Percentiles rank a stretch among this genome's conserved stretches.
Conservation (phyloP, 345 rosid genomes). For the Excoecaria cochinchinensis region DNA sequence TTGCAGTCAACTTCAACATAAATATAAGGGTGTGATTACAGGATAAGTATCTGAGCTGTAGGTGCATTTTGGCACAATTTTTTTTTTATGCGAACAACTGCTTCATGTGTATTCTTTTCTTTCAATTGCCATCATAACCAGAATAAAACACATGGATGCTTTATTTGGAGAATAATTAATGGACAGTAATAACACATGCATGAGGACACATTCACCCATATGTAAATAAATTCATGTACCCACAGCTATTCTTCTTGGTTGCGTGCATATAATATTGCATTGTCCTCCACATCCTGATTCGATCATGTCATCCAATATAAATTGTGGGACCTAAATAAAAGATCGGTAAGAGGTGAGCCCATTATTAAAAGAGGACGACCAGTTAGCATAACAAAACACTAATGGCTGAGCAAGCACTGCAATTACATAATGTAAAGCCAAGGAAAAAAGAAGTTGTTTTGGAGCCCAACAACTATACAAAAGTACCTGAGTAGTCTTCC, state of each 20-base stretch:
- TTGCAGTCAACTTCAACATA: background rate
- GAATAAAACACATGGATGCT: background rate
- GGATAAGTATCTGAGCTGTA: background rate
- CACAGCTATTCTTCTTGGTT: constrained; percentile 93
- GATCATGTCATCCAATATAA: constrained; percentile 89
- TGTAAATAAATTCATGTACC: constrained; percentile 26
- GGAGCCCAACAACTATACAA: constrained; percentile 11
- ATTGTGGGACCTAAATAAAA: constrained; percentile 79
- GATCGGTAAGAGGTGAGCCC: constrained; percentile 17
- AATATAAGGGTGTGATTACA: background rate
- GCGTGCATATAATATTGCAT: constrained; percentile 91
- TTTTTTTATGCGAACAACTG: background rate
- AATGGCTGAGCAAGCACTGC: background rate
- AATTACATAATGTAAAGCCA: constrained; percentile 5
- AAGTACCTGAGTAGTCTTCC: constrained; percentile 92
- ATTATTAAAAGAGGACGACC: constrained; percentile 10
- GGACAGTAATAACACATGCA: background rate
- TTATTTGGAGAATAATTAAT: background rate
- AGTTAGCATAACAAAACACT: background rate
- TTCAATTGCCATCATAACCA: background rate
- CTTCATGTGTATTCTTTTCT: background rate
- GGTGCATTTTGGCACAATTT: background rate
- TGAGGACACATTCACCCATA: constrained; percentile 7
- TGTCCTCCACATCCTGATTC: constrained; percentile 74
- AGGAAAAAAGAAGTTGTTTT: background rate